Conservation (phyloP, 495 filamentous ascomycete genomes). For the Penicillium macrosclerotiorum region DNA sequence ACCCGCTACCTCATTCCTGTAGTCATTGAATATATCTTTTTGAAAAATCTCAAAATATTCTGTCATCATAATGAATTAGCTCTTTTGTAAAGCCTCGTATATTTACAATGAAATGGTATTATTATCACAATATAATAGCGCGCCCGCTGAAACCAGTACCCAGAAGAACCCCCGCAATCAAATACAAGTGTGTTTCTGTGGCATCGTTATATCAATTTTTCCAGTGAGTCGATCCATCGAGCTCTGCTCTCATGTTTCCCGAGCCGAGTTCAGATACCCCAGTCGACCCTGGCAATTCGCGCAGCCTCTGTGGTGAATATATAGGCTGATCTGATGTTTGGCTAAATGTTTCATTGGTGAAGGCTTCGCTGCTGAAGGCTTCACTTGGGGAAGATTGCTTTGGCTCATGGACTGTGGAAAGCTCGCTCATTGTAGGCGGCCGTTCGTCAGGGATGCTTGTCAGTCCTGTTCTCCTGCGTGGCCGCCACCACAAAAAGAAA, state of each 20-base stretch:
- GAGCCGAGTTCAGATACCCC: neutral
- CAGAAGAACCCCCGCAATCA: too few relatives aligned
- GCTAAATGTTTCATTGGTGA: too few relatives aligned
- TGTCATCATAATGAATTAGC: too few relatives aligned
- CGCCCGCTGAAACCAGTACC: too few relatives aligned
- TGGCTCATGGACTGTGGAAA: neutral
- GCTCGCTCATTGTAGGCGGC: neutral
- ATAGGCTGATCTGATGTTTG: neutral
- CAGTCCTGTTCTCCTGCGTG: neutral
- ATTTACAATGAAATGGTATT: too few relatives aligned
- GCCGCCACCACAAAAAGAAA: slow-evolving; percentile 25
- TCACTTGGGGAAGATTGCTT: neutral
- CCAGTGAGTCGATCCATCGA: neutral
- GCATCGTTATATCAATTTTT: neutral
- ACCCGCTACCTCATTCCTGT: too few relatives aligned
- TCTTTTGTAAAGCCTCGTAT: too few relatives aligned
- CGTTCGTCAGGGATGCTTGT: neutral
- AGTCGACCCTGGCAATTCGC: slow-evolving; percentile 1
- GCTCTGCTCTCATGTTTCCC: slow-evolving; percentile 1
- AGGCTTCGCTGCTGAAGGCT: too few relatives aligned
- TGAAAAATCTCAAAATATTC: too few relatives aligned
- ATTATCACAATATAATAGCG: too few relatives aligned
- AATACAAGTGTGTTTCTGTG: too few relatives aligned
- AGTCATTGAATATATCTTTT: too few relatives aligned
- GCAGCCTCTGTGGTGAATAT: neutral